These are phyloP conservation scores for Calycina herbarum DNA, from an alignment of 2,329 filamentous ascomycete genomes.

Conservation along the genomic window DNA sequence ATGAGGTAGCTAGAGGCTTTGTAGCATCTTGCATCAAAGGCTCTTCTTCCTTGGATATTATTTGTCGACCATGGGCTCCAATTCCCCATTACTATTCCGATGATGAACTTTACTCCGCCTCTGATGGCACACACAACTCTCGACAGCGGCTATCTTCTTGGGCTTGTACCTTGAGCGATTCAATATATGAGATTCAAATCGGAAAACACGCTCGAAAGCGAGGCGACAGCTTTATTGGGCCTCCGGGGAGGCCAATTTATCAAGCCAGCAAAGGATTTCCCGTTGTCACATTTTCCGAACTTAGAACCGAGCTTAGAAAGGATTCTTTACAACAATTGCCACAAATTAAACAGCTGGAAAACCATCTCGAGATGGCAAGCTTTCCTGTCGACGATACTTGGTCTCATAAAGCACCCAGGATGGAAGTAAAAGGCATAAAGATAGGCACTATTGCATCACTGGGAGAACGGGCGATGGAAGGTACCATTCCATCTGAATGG, in stretches of 20 bases:
- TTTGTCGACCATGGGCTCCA: not conserved
- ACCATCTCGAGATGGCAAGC: too few relatives aligned
- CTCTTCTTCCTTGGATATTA: not conserved
- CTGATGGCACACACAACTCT: not conserved
- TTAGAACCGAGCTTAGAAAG: not conserved
- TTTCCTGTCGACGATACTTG: too few relatives aligned
- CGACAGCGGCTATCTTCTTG: not conserved
- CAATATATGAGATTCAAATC: not conserved
- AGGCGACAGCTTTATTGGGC: too few relatives aligned
- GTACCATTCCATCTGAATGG: not conserved
- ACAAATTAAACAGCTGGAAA: not conserved
- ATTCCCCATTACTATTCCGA: not conserved
- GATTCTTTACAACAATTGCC: not conserved
- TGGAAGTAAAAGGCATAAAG: too few relatives aligned
- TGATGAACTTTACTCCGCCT: not conserved
- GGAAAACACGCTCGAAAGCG: not conserved
- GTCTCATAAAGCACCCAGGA: too few relatives aligned
- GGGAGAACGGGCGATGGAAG: not conserved
- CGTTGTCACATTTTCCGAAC: too few relatives aligned
- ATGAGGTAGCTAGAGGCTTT: not conserved
- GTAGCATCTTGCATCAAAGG: not conserved
- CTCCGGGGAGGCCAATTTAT: too few relatives aligned
- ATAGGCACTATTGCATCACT: too few relatives aligned
- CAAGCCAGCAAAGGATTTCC: too few relatives aligned
- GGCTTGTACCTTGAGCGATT: not conserved